Percentiles rank a stretch among this genome's conserved stretches.
phyloP scores from a whole-genome alignment of 1,139 yeast genomes.

The Yamadazyma friedrichii region DNA sequence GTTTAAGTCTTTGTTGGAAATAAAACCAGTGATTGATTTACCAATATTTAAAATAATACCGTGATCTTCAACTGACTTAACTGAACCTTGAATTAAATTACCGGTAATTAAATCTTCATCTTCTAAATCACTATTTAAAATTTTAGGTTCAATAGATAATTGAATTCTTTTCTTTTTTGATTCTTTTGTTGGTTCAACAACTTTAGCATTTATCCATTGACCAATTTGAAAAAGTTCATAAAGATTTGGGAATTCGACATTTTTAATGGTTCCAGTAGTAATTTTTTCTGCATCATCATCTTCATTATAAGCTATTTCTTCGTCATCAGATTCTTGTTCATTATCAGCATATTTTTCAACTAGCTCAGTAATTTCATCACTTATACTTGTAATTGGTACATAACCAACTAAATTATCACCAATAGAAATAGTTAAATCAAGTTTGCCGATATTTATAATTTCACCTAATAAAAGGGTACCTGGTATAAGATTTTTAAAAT shows the following conservation, averaged over 20 bases:
- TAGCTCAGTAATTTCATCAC: conserved; percentile 56
- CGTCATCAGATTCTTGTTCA: conserved; percentile 45
- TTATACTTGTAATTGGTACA: conserved; percentile 73
- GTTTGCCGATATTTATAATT: conserved; percentile 55
- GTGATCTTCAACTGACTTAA: conserved; percentile 84
- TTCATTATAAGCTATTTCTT: conserved; percentile 34
- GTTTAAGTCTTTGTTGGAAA: conserved; percentile 64
- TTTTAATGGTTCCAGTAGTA: conserved; percentile 25
- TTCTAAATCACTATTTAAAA: conserved; percentile 60
- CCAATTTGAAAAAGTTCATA: conserved; percentile 61
- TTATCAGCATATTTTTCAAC: conserved; percentile 51
- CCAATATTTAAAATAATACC: conserved; percentile 82
- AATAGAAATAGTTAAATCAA: conserved; percentile 67
- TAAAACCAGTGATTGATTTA: conserved; percentile 61
- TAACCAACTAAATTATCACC: conserved; percentile 85
- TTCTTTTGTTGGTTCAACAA: conserved; percentile 47
- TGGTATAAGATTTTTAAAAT: conserved; percentile 58
- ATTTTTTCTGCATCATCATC: conserved; percentile 23
- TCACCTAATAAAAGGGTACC: conserved; percentile 82
- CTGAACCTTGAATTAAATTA: conserved; percentile 69
- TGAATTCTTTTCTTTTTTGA: conserved; percentile 60
- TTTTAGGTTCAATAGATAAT: conserved; percentile 72
- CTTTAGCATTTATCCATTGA: conserved; percentile 83
- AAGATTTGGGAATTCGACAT: conserved; percentile 53
- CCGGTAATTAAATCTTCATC: conserved; percentile 66